Evolutionary conservation across 495 filamentous ascomycete genomes (phyloP), one percentile per base, ranked within the genome.

Genomic region (Haplographium delicatum): DNA sequence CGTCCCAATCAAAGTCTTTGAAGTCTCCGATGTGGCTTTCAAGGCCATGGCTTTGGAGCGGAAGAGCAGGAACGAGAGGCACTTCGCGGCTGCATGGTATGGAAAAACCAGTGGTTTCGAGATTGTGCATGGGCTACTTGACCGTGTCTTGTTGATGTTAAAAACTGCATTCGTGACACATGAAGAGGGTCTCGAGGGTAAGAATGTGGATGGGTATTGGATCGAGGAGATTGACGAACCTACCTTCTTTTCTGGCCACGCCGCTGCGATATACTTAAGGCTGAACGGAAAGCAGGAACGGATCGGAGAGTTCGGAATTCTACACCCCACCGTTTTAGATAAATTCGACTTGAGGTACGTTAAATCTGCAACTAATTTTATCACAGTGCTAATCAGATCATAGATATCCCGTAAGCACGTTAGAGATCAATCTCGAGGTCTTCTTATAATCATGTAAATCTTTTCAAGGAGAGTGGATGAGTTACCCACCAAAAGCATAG

Each of bases 71-170:
- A 99, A 99, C 62, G 90, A 96, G 76, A 70, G 91, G 20, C 91
- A 91, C 67, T 96, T 94, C 68, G 90, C 88, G 15, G 93, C 89
- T n/a, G 90, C 90, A 0, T 95, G 83, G 75, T 93, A 88, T 64
- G 91, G 90, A 54, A 96, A 94, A 78, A 86, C 79, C n/a, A 88
- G 84, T 55, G 93, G 93, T 15, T 99, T 99, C 68, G 94, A 99
- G 68, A 71, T 94, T 43, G 89, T 99, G 5, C 94, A 97, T 72
- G 94, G 93, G 42, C 72, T 99, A 54, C 66, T 99, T 23, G 93
- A 97, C 63, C 83, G 93, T 13, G 71, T 96, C 48, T 84, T 99
- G 80, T 71, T 85, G 34, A 97, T 99, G 94, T 75, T 99, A 40
- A 86, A 86, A 58, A 82, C 78, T 20, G 80, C 82, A 30, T 95